phyloP scores from a whole-genome alignment of 164 flowering plant species.

The Magnolia sinica region DNA sequence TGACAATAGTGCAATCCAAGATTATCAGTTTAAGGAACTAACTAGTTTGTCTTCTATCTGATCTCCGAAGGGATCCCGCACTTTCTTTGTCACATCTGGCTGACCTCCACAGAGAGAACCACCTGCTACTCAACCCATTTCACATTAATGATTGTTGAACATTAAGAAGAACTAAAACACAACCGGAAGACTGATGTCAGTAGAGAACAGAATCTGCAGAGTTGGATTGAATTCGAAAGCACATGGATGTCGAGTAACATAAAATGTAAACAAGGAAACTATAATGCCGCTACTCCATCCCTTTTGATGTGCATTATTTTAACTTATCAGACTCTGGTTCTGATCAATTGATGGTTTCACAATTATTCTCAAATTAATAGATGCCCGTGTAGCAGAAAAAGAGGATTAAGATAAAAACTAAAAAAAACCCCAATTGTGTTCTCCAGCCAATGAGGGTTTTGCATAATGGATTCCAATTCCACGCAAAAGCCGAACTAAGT shows the following conservation, averaged over 20 bases:
- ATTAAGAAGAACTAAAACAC: not conserved
- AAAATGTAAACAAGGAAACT: not conserved
- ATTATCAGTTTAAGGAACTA: slow-evolving; percentile 9
- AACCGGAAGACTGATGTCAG: not conserved
- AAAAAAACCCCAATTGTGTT: no score
- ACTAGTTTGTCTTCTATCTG: slow-evolving; percentile 60
- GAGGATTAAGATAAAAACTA: no score
- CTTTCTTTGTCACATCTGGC: slow-evolving; percentile 22
- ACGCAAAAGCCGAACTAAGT: no score
- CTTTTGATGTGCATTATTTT: no score
- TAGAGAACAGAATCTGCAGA: not conserved
- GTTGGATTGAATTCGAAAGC: not conserved
- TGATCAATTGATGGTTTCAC: no score
- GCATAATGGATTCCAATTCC: no score
- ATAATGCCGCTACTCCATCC: not conserved
- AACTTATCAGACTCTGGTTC: no score
- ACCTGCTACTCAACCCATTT: slow-evolving; percentile 1
- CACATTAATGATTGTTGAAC: not conserved
- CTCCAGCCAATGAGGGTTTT: no score
- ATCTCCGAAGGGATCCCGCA: slow-evolving; percentile 36
- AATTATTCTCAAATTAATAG: no score
- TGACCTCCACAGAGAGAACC: not conserved
- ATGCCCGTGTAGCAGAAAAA: no score
- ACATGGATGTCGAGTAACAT: not conserved
- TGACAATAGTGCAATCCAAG: not conserved